Evolutionary conservation across 495 filamentous ascomycete species (phyloP).

Genomic region (Cenococcum geophilum): DNA sequence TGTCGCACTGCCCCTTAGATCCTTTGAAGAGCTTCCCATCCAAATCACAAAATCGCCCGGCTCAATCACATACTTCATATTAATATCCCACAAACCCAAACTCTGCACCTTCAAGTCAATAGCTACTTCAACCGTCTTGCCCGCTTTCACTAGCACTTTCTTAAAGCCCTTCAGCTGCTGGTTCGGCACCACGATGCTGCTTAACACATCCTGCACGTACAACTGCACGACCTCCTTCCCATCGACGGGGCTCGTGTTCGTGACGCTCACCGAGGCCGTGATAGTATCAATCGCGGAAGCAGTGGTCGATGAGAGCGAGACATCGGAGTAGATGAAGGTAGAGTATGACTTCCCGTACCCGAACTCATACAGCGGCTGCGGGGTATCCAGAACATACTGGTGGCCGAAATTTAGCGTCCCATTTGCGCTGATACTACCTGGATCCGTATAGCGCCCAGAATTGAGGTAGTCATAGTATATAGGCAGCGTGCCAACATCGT

Average conservation of each 20-base stretch:
- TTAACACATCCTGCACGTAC: conserved; percentile 53
- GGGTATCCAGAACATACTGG: conserved; percentile 57
- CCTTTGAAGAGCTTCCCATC: conserved; percentile 52
- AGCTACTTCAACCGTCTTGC: conserved; percentile 61
- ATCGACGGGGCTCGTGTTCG: conserved; percentile 57
- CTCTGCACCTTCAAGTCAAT: conserved; percentile 50
- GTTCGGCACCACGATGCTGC: conserved; percentile 52
- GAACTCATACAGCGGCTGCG: conserved; percentile 57
- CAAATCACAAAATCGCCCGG: conserved; percentile 55
- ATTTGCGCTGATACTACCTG: conserved; percentile 43
- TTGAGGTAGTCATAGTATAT: conserved; percentile 68
- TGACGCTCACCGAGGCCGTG: conserved; percentile 51
- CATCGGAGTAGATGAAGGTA: conserved; percentile 61
- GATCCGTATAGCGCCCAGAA: conserved; percentile 50
- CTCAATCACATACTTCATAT: conserved; percentile 49
- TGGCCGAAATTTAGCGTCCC: conserved; percentile 59
- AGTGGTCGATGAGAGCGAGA: conserved; percentile 46
- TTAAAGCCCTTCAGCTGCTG: conserved; percentile 76
- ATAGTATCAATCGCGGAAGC: conserved; percentile 45
- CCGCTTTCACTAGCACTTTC: conserved; percentile 64
- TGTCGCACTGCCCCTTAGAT: conserved; percentile 51
- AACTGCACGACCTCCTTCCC: conserved; percentile 77
- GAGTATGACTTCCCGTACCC: conserved; percentile 69
- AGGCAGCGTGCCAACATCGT: conserved; percentile 57
- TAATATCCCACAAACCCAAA: conserved; percentile 34